A percentile compares a stretch with the other conserved stretches of the same genome.
Evolutionary conservation across 306 rosid genomes (phyloP).

Genomic region (Lathyrus sativus): DNA sequence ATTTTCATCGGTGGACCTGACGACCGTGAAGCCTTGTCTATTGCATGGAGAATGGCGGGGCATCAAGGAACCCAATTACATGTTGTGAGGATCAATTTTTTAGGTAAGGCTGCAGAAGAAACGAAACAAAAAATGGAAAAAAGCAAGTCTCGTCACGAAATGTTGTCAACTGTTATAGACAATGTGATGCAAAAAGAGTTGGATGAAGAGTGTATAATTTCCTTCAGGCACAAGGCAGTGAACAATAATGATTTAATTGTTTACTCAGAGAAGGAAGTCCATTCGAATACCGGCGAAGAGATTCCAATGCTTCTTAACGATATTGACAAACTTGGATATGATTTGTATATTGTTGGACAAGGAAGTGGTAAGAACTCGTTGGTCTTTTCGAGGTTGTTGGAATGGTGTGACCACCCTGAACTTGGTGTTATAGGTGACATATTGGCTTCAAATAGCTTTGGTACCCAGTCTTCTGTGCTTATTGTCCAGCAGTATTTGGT

Average conservation of each 20-base stretch:
- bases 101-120: not conserved
- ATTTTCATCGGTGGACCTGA: constrained; percentile 47
- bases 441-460: constrained; percentile 43
- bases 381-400: constrained; percentile 5
- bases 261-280: constrained; percentile 35
- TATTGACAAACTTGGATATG: constrained; percentile 41
- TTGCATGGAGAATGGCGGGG: constrained; percentile 20
- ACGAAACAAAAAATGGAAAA: not conserved
- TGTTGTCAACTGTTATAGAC: not conserved
- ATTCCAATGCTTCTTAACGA: constrained; percentile 29
- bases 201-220: constrained; percentile 40
- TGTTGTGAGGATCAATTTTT: constrained; percentile 39
- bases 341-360: constrained; percentile 50
- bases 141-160: not conserved
- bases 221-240: constrained; percentile 36
- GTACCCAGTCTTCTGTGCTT: constrained; percentile 46
- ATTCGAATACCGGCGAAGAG: constrained; percentile 39
- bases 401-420: constrained; percentile 58
- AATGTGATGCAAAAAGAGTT: constrained; percentile 29
- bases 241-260: constrained; percentile 25
- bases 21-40: constrained; percentile 23
- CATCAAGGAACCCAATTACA: constrained; percentile 29
- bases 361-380: constrained; percentile 28
- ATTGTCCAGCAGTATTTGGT: constrained; percentile 45
- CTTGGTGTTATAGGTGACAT: constrained; percentile 37